Evolutionary conservation across 148 eudicot genomes (phyloP), one percentile per base, ranked within the genome.

Genomic region (Fallopia convolvulus): DNA sequence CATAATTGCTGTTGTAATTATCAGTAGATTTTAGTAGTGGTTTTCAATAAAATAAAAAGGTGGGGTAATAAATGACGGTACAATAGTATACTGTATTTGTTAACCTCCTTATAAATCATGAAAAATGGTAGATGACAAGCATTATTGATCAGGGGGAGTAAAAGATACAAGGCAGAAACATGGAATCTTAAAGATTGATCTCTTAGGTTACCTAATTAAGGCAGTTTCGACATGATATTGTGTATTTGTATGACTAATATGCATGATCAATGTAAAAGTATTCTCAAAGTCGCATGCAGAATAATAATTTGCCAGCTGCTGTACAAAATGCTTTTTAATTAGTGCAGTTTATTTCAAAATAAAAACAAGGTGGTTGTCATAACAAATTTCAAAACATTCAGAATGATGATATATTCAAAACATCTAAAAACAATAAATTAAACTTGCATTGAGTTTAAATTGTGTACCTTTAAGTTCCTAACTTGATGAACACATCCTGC

Each of bases 401-500:
- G 39, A 33, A 33, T 33, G 39, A 33, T 33, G 39, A 33, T 33
- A 33, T 33, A 33, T 33, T 33, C 39, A 33, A 33, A 33, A 33
- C 7, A 2, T 70, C 42, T 18, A 18, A 23, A 20, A 55, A 15
- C 32, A 20, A 23, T 58, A n/a, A n/a, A 32, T 65, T 58, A 14
- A 46, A 20, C 55, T 26, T 4, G 53, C 18, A 76, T 26, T 74
- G 14, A 6, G 14, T 65, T 72, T 63, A n/a, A 63, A 49, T 75
- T 74, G 71, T 80, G 15, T 81, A 94, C 98, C 84, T 86, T 84
- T 81, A 89, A 89, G 80, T 94, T 94, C 81, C 97, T 83, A 83
- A 94, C 97, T 94, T 94, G 98, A 86, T 94, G 98, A 10, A 97
- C 94, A 74, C 97, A 93, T 10, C 97, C 97, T 8, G 92, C 98